Conservation (phyloP, 306 rosid genomes). For the Inga oerstediana region DNA sequence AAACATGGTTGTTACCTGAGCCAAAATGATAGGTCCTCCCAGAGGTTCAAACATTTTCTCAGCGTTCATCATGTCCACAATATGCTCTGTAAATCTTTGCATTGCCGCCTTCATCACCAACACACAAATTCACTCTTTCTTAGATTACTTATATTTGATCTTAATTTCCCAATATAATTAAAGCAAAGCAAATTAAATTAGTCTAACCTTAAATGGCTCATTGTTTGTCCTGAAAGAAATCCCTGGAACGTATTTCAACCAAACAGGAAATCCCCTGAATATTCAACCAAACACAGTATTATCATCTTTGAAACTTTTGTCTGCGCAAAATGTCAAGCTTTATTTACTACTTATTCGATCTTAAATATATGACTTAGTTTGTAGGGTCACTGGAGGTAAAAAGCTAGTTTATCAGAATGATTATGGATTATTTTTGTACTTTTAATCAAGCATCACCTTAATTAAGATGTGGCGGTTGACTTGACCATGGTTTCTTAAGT, state of each 20-base stretch:
- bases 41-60: conserved; percentile 81
- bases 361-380: too few relatives aligned
- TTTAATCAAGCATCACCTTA: too few relatives aligned
- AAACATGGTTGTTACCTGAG: conserved; percentile 60
- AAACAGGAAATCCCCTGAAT: conserved; percentile 93
- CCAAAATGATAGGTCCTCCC: conserved; percentile 93
- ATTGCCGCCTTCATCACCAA: conserved; percentile 64
- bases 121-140: conserved; percentile 3
- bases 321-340: too few relatives aligned
- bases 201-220: conserved; percentile 82
- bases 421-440: too few relatives aligned
- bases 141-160: not conserved
- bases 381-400: too few relatives aligned
- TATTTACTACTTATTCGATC: too few relatives aligned
- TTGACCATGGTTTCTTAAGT: too few relatives aligned
- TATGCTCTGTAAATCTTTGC: conserved; percentile 80
- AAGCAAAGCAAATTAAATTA: not conserved
- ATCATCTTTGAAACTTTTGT: conserved; percentile 17
- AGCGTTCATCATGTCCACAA: conserved; percentile 78
- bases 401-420: too few relatives aligned
- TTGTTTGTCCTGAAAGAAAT: conserved; percentile 90
- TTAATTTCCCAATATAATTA: not conserved
- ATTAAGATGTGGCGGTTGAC: too few relatives aligned
- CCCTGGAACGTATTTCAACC: conserved; percentile 94
- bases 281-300: conserved; percentile 42